Percentiles rank a stretch among this genome's conserved stretches.
phyloP scores from a whole-genome alignment of 2,329 filamentous ascomycete genomes.

The Diaporthe humulicola region DNA sequence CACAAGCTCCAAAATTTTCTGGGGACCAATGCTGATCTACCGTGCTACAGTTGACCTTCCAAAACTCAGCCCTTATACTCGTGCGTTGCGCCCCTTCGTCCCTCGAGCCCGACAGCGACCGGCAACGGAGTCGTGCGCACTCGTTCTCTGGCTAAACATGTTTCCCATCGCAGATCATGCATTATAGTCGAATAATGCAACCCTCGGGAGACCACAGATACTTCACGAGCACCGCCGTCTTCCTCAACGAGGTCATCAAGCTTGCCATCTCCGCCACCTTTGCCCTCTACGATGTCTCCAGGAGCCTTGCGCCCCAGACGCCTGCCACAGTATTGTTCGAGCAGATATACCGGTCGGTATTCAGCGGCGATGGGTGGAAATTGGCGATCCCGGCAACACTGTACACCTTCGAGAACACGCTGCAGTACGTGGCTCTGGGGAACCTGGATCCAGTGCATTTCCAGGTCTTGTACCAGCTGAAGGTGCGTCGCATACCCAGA shows the following conservation, averaged over 20 bases:
- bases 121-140: not conserved
- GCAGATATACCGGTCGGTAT: slow-evolving; percentile 84
- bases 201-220: slow-evolving; percentile 86
- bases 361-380: slow-evolving; percentile 94
- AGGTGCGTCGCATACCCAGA: slow-evolving; percentile 60
- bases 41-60: slow-evolving; percentile 75
- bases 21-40: slow-evolving; percentile 43
- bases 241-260: slow-evolving; percentile 94
- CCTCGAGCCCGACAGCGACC: slow-evolving; percentile 10
- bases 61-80: slow-evolving; percentile 84
- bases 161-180: slow-evolving; percentile 76
- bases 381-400: slow-evolving; percentile 88
- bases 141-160: slow-evolving; percentile 28
- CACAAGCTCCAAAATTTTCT: slow-evolving; percentile 3
- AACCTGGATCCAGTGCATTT: slow-evolving; percentile 95
- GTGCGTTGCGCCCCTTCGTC: slow-evolving; percentile 55
- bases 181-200: slow-evolving; percentile 97
- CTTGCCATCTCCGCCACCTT: slow-evolving; percentile 88
- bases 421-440: slow-evolving; percentile 92
- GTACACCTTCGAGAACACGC: slow-evolving; percentile 92
- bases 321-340: slow-evolving; percentile 85
- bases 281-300: slow-evolving; percentile 88
- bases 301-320: slow-evolving; percentile 81
- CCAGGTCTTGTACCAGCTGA: slow-evolving; percentile 93
- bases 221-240: slow-evolving; percentile 92